These are phyloP conservation scores for Rosa hybrid DNA, from an alignment of 331 rosid genomes.

Conservation along the genomic window DNA sequence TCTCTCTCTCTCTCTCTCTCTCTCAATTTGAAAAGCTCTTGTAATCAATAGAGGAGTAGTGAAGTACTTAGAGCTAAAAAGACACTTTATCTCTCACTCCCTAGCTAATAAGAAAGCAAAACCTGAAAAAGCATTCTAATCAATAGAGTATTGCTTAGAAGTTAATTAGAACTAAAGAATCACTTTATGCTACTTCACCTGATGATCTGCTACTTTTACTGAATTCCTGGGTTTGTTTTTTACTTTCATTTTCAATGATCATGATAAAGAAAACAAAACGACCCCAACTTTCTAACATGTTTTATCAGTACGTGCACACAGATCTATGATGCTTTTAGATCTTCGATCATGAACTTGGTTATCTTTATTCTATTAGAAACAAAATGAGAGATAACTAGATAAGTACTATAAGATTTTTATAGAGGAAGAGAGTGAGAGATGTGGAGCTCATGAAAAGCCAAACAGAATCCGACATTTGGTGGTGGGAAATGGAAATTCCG, in stretches of 20 bases:
- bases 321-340: constrained; percentile 24
- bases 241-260: constrained; percentile 25
- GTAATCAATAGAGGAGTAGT: not conserved
- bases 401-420: not conserved
- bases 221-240: constrained; percentile 60
- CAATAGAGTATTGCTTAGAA: constrained; percentile 35
- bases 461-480: constrained; percentile 63
- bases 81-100: constrained; percentile 22
- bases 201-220: constrained; percentile 41
- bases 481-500: constrained; percentile 63
- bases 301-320: constrained; percentile 3
- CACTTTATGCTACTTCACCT: constrained; percentile 33
- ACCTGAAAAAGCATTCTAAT: constrained; percentile 27
- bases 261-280: not conserved
- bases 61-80: constrained; percentile 5
- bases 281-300: not conserved
- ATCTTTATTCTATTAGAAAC: not conserved
- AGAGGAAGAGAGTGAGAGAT: constrained; percentile 10
- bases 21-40: not conserved
- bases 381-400: not conserved
- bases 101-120: constrained; percentile 26
- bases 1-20: not conserved
- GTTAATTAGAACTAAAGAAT: constrained; percentile 31
- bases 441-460: constrained; percentile 35
- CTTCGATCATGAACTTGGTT: not conserved